phyloP scores from a whole-genome alignment of 2,329 filamentous ascomycete genomes.

The Fusarium graminum region DNA sequence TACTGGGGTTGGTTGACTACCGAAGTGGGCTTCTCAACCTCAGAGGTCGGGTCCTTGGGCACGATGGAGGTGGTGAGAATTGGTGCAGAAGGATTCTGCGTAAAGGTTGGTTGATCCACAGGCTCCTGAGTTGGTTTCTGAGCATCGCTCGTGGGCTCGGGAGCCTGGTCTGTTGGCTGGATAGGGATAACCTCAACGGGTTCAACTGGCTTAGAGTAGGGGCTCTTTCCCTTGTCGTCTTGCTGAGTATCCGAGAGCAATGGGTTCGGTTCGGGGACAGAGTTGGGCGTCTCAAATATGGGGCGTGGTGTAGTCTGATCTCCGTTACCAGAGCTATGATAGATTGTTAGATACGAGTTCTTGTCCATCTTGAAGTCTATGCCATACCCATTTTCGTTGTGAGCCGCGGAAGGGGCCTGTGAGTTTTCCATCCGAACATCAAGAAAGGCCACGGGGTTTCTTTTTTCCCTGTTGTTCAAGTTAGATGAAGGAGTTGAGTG shows the following conservation, averaged over 20 bases:
- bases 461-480: conserved; percentile 33
- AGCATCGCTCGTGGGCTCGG: conserved; percentile 18
- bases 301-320: conserved; percentile 45
- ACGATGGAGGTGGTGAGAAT: conserved; percentile 41
- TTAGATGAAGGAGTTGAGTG: conserved; percentile 15
- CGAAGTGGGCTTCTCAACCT: conserved; percentile 7
- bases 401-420: conserved; percentile 33
- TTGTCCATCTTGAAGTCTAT: background rate
- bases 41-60: conserved; percentile 31
- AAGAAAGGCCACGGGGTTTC: conserved; percentile 39
- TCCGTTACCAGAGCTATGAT: conserved; percentile 28
- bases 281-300: conserved; percentile 45
- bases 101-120: conserved; percentile 27
- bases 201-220: conserved; percentile 14
- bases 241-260: conserved; percentile 23
- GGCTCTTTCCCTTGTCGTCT: conserved; percentile 20
- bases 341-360: conserved; percentile 24
- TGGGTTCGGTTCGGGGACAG: conserved; percentile 39
- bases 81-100: conserved; percentile 32
- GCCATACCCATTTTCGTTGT: conserved; percentile 40
- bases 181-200: conserved; percentile 43
- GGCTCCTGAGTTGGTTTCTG: conserved; percentile 28
- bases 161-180: conserved; percentile 9
- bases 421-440: conserved; percentile 32
- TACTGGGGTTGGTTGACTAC: conserved; percentile 20